Conservation (phyloP, 1,284 basidiomycete species). For the Boletus semigastroideus region DNA sequence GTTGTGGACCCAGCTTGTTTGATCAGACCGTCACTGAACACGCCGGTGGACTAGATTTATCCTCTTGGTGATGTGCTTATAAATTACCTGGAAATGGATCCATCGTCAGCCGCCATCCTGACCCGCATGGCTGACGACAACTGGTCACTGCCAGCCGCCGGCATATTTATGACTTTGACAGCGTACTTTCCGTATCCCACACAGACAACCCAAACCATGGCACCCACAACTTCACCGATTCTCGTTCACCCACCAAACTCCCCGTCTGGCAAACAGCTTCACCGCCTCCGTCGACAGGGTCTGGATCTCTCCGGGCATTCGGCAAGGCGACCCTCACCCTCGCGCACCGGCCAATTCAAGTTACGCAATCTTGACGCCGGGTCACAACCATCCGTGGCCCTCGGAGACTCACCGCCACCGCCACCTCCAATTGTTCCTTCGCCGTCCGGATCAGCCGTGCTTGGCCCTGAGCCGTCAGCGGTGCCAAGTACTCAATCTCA, state of each 20-base stretch:
- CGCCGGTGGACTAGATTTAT: too few relatives aligned
- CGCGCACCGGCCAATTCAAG: background rate
- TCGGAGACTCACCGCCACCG: constrained; percentile 5
- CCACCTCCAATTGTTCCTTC: constrained; percentile 1
- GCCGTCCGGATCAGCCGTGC: constrained; percentile 8
- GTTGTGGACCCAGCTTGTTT: background rate
- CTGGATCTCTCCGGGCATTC: constrained; percentile 4
- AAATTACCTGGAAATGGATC: background rate
- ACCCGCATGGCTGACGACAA: constrained; percentile 19
- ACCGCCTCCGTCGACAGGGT: constrained; percentile 15
- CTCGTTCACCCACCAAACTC: constrained; percentile 2
- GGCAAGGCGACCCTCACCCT: background rate
- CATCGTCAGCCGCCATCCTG: constrained; percentile 21
- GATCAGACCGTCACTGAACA: background rate
- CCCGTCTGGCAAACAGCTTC: constrained; percentile 4
- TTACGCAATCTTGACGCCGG: constrained; percentile 7
- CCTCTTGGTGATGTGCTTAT: too few relatives aligned
- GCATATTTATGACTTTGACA: constrained; percentile 25
- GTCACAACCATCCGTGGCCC: constrained; percentile 8
- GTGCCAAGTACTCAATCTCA: constrained; percentile 8
- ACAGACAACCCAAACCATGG: constrained; percentile 17
- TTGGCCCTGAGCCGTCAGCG: constrained; percentile 11
- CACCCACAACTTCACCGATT: constrained; percentile 17
- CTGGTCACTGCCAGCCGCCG: constrained; percentile 25
- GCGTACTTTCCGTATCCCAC: background rate